Percentiles rank a stretch among this genome's conserved stretches.
phyloP scores from a whole-genome alignment of 1,284 basidiomycete genomes.

The Leccinum subrobustum region DNA sequence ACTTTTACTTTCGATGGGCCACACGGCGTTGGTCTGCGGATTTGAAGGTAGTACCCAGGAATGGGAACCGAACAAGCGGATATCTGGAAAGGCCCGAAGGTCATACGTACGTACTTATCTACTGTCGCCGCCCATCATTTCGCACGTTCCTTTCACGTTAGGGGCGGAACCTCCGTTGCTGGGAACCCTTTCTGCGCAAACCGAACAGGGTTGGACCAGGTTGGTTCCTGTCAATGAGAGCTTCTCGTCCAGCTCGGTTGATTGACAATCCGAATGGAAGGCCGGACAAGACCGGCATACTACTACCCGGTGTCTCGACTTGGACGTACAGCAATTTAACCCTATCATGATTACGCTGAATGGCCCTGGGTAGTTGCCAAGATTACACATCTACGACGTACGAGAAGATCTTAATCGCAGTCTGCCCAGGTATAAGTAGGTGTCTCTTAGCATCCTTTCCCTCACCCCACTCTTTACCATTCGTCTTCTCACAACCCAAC shows the following conservation, averaged over 20 bases:
- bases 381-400: not conserved
- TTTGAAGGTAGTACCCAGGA: too few relatives aligned
- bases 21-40: too few relatives aligned
- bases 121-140: too few relatives aligned
- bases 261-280: not conserved
- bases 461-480: not conserved
- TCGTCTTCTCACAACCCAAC: not conserved
- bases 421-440: not conserved
- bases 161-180: too few relatives aligned
- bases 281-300: not conserved
- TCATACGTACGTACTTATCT: too few relatives aligned
- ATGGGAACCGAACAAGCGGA: too few relatives aligned
- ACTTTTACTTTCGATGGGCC: too few relatives aligned
- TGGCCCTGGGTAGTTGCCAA: not conserved
- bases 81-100: too few relatives aligned
- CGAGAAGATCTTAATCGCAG: not conserved
- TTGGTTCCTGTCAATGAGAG: too few relatives aligned
- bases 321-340: not conserved
- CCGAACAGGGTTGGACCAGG: too few relatives aligned
- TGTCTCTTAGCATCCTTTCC: not conserved
- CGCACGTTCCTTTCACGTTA: too few relatives aligned
- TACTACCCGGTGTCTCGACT: not conserved
- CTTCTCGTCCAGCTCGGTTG: not conserved
- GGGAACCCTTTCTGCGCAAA: too few relatives aligned
- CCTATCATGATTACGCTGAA: not conserved